Evolutionary conservation across 352 stramenopile species (phyloP), one percentile per base, ranked within the genome.

Genomic region (Phytopythium aichiense): DNA sequence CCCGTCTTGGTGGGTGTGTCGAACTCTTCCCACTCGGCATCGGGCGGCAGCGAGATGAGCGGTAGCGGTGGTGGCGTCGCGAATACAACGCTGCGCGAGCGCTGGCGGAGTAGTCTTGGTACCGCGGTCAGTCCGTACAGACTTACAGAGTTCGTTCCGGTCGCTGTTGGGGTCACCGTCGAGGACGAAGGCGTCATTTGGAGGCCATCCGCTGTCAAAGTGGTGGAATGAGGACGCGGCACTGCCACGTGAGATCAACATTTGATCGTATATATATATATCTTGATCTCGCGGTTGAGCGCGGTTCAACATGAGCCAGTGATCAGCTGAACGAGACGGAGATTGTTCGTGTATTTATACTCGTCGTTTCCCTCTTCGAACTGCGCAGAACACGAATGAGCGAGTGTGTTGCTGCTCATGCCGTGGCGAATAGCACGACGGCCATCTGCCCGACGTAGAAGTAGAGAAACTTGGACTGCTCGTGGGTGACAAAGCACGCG

Each of bases 361-460:
- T 28, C 46, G 46, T 31, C 23, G 46, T 52, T 52, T 12, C 46
- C 15, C 20, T 22, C n/a, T 12, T 11, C 6, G 1, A 18, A 28
- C 20, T 13, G 8, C 35, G 35, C 35, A 16, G 35, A 15, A 15
- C 35, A 9, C 15, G 40, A 46, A 46, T 6, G 45, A 13, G 12
- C 45, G 22, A 31, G 3, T 52, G 55, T 4, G 8, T 52, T n/a
- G 35, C 20, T 35, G 81, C 84, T 9, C 48, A 54, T 28, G 48
- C 48, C 1, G 84, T 96, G 23, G 86, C 88, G 53, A 98, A 98
- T 25, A 98, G 79, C 58, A 96, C 96, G 52, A 98, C 79, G 30
- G 91, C 94, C 73, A 95, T 96, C 69, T 98, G 94, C 22, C 94
- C 94, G 50, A 98, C 91, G 86, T 98, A 98, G 64, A 98, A 98